Base-by-base conservation (phyloP, 1,284 basidiomycete species). In the Trametes versicolor region DNA sequence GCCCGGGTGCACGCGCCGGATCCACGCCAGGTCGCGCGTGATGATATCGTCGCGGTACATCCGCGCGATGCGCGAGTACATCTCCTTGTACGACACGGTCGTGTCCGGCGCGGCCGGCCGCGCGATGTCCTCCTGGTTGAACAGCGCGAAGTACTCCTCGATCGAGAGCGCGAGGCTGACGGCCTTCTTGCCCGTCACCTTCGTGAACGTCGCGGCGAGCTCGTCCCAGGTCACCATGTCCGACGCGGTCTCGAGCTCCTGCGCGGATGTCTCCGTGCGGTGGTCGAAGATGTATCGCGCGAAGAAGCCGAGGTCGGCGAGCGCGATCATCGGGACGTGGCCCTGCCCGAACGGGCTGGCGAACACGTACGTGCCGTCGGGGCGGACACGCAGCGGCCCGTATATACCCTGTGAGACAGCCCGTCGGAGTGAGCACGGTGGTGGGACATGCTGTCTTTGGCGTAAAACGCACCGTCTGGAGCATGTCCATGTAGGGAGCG, bases 401-500 rank as follows among this genome's bases (percentile, higher is more conserved):
- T 74, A 75, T 56, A 73, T 71, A 10, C 15, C 29, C 73, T 73
- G 55, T 15, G 10, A 1, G 23, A 48, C 2, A 17, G 4, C 29
- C 29, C 29, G 32, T 32, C 19, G 29, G 1, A 15, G 29, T 29
- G 25, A 49, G 48, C 15, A 49, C 3, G 15, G 13, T 6, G 48
- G 13, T 12, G 27, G 2, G 48, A 49, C 15, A 17, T 15, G 9
- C 25, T 3, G 13, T 27, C 19, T 7, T 6, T 5, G 29, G 29
- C 29, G 5, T 17, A 19, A 23, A 39, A 75, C 81, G 64, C 62
- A 80, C 78, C 43, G 70, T 68, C 41, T 76, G 74, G 12, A 83
- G 57, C 79, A 82, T 81, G 48, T 85, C 82, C 71, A 82, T 78
- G 73, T 83, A 84, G 2, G 81, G 79, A 1, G 80, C 80, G n/a